Evolutionary conservation across 1,139 yeast species (phyloP), one percentile per base, ranked within the genome.

Genomic region (Pichia norvegensis): DNA sequence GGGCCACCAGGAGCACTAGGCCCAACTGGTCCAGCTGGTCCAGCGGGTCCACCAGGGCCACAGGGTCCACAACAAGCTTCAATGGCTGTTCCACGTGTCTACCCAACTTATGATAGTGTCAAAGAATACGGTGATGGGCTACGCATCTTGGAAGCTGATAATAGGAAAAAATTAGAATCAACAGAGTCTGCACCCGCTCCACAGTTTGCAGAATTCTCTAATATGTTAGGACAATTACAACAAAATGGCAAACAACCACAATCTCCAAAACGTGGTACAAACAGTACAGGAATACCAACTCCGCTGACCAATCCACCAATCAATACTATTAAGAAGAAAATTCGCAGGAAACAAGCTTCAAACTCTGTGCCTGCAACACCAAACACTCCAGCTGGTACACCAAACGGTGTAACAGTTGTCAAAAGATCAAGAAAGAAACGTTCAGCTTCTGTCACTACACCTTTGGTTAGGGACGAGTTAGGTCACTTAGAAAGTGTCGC

Each of bases 41-140:
- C 29, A 31, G 14, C 50, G 45, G 48, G 48, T 7, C 38, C 13
- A 20, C 13, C 11, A 16, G 20, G 20, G 1, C 29, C 40, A 7
- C 27, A 37, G 9, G 4, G 3, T 10, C 29, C 29, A 10, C 37
- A 35, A 2, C 2, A 31, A 9, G 29, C 7, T 25, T 11, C 29
- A 25, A 25, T 25, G 29, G 29, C 11, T 25, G 29, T n/a, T 23
- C 33, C 16, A 29, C 13, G 16, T 14, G 37, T 29, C 22, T 35
- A 19, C 10, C 22, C 36, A n/a, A n/a, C n/a, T n/a, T n/a, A n/a
- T 17, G 46, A 46, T n/a, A 41, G 46, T 16, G 44, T 76, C 36
- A 78, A 73, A 53, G 81, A 76, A 54, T 76, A 76, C 54, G 80
- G 76, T 56, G 74, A 70, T 65, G 79, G 76, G 57, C 64, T 76